These are phyloP conservation scores for Sarocladium oryzae DNA, from an alignment of 2,329 filamentous ascomycete genomes.

Conservation along the genomic window DNA sequence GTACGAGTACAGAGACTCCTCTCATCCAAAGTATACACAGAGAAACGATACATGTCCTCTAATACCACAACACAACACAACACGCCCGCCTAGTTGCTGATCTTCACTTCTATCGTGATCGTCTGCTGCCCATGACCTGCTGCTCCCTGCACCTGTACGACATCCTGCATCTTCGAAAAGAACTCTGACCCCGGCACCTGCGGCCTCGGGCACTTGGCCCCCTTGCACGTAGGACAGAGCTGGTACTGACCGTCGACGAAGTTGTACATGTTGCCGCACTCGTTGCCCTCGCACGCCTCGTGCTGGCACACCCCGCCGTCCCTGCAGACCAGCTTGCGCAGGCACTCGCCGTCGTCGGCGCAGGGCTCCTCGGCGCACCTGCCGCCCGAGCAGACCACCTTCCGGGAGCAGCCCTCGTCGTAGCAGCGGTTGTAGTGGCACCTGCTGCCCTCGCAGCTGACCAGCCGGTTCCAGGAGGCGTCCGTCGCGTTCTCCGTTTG, in stretches of 20 bases:
- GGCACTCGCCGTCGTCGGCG: neutral
- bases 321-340: neutral
- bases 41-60: no score
- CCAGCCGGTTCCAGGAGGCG: neutral
- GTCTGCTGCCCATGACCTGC: neutral
- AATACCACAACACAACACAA: no score
- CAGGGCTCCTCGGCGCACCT: neutral
- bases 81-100: no score
- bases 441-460: neutral
- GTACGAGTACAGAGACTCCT: no score
- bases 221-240: neutral
- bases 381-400: neutral
- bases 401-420: neutral
- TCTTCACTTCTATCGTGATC: no score
- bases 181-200: neutral
- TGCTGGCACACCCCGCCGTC: neutral
- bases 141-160: neutral
- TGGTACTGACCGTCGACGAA: neutral
- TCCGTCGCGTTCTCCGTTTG: neutral
- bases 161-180: neutral
- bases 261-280: neutral
- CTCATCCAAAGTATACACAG: no score
- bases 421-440: constrained; percentile 5
- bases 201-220: neutral
- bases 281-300: neutral